Evolutionary conservation across 2,329 filamentous ascomycete species (phyloP).

Genomic region (Chalaropsis ovoidea): DNA sequence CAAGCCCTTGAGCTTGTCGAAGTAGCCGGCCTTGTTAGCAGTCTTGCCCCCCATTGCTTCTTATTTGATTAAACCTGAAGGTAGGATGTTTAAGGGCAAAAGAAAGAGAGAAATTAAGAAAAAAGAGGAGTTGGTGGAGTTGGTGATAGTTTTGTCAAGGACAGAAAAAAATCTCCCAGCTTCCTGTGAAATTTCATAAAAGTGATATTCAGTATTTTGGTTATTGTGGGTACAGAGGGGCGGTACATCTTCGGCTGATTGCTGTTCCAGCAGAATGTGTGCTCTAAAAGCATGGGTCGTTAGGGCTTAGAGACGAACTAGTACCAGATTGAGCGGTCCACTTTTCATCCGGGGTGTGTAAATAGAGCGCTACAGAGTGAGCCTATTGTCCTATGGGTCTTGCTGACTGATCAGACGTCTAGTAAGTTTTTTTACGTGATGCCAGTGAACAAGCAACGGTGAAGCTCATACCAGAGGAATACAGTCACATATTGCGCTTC

Average conservation of each 20-base stretch:
- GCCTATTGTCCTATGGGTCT: neutral
- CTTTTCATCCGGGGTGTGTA: neutral
- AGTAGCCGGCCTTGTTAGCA: constrained; percentile 89
- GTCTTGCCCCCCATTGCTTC: constrained; percentile 99
- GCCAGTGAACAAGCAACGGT: neutral
- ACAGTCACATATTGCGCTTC: neutral
- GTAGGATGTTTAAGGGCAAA: constrained; percentile 95
- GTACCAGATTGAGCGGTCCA: constrained; percentile 26
- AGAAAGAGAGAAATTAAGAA: constrained; percentile 20
- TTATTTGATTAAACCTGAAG: constrained; percentile 60
- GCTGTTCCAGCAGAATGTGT: constrained; percentile 14
- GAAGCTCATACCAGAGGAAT: neutral
- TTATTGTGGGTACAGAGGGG: constrained; percentile 20
- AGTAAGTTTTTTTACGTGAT: constrained; percentile 8
- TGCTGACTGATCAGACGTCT: neutral
- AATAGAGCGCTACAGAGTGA: neutral
- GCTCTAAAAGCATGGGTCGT: constrained; percentile 26
- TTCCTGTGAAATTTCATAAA: neutral
- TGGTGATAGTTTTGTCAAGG: constrained; percentile 31
- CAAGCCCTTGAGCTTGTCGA: constrained; percentile 97
- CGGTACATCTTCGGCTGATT: constrained; percentile 18
- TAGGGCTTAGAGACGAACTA: constrained; percentile 34
- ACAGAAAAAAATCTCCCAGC: constrained; percentile 21
- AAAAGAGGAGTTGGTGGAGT: constrained; percentile 24
- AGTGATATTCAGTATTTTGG: neutral